Percentiles rank a stretch among this genome's conserved stretches.
Conservation (phyloP, 2,329 filamentous ascomycete genomes). For the Hymenoscyphus scutula region DNA sequence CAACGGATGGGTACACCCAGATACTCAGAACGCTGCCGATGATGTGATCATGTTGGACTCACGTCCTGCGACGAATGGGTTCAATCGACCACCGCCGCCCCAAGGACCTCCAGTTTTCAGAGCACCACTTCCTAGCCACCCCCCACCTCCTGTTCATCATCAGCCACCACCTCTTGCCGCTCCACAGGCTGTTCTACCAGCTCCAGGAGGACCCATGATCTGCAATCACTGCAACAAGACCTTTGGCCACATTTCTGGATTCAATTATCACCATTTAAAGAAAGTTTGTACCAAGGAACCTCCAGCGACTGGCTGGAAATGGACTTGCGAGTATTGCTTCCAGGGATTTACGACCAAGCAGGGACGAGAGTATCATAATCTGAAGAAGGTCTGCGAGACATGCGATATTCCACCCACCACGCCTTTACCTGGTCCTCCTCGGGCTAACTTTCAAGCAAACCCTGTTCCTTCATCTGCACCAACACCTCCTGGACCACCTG, state of each 20-base stretch:
- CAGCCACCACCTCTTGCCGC: neutral
- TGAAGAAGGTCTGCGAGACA: conserved; percentile 15
- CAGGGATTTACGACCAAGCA: conserved; percentile 28
- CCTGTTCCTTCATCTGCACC: neutral
- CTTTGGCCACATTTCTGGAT: conserved; percentile 12
- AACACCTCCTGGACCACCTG: neutral
- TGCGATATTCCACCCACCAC: conserved; percentile 6
- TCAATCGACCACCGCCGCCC: neutral
- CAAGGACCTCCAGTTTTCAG: neutral
- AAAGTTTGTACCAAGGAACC: conserved; percentile 20
- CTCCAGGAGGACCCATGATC: conserved; percentile 4
- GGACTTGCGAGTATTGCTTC: conserved; percentile 20
- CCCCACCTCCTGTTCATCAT: neutral
- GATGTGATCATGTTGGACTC: neutral
- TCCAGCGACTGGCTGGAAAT: conserved; percentile 21
- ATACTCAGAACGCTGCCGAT: conserved; percentile 13
- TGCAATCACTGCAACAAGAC: conserved; percentile 8
- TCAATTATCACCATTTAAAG: conserved; percentile 21
- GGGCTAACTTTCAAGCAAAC: neutral
- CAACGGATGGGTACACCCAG: conserved; percentile 24
- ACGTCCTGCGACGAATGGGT: neutral
- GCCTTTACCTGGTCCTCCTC: conserved; percentile 1
- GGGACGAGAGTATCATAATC: conserved; percentile 24
- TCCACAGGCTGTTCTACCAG: neutral
- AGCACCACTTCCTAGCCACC: neutral